Percentiles rank a stretch among this genome's conserved stretches.
Evolutionary conservation across 2,329 filamentous ascomycete genomes (phyloP).

Genomic region (Cercospora sp.): DNA sequence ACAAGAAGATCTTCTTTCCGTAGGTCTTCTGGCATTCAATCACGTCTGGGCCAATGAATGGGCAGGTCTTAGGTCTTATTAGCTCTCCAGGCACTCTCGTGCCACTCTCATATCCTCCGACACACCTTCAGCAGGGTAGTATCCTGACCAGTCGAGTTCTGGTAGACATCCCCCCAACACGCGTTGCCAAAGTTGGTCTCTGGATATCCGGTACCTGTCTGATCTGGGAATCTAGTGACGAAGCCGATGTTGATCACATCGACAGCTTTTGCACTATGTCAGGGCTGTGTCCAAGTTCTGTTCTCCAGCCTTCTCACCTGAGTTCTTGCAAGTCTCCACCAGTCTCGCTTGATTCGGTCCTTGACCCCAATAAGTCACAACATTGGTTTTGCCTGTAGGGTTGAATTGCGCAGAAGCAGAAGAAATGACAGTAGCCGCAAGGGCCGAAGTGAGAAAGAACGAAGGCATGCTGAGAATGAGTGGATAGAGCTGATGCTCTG

Average conservation of each 20-base stretch:
- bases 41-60: conserved; percentile 45
- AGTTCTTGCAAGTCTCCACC: conserved; percentile 50
- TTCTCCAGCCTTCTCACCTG: neutral
- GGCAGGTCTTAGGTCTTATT: conserved; percentile 15
- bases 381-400: conserved; percentile 48
- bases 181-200: conserved; percentile 53
- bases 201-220: conserved; percentile 49
- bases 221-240: conserved; percentile 56
- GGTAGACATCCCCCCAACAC: conserved; percentile 20
- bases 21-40: conserved; percentile 45
- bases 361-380: conserved; percentile 60
- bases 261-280: conserved; percentile 44
- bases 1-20: conserved; percentile 51
- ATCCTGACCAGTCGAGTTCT: conserved; percentile 21
- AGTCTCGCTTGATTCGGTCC: conserved; percentile 52
- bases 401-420: conserved; percentile 46
- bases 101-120: no score
- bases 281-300: neutral
- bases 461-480: conserved; percentile 17
- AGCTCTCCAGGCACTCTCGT: neutral
- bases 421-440: conserved; percentile 26
- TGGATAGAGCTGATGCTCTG: neutral
- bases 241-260: conserved; percentile 61
- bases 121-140: conserved; percentile 13
- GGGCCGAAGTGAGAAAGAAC: conserved; percentile 3